phyloP scores from a whole-genome alignment of 148 eudicot genomes.

The Amaranthus cruentus region DNA sequence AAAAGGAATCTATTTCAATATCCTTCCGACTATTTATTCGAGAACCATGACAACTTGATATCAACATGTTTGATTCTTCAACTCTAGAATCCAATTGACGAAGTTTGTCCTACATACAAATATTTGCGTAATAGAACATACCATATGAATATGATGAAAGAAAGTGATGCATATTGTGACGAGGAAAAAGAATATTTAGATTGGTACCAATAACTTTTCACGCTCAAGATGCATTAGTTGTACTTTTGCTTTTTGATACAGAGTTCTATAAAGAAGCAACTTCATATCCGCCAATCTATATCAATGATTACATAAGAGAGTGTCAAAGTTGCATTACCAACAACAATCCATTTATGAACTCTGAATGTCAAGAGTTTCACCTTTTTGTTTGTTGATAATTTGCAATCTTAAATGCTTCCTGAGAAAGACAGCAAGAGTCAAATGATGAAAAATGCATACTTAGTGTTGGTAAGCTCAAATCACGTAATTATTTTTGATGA shows the following conservation, averaged over 20 bases:
- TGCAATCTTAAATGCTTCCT: conserved; percentile 41
- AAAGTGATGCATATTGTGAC: conserved; percentile 15
- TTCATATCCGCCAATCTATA: conserved; percentile 55
- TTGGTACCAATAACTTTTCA: conserved; percentile 55
- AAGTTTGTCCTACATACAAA: conserved; percentile 49
- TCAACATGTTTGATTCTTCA: conserved; percentile 47
- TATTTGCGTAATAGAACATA: background rate
- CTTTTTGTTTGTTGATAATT: conserved; percentile 34
- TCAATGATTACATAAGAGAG: conserved; percentile 12
- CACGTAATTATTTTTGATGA: background rate
- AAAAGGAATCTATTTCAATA: conserved; percentile 22
- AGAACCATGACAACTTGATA: conserved; percentile 28
- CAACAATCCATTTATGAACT: background rate
- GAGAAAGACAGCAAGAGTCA: conserved; percentile 26
- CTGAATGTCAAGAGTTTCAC: conserved; percentile 28
- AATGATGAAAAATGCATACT: background rate
- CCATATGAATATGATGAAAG: background rate
- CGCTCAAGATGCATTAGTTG: conserved; percentile 49
- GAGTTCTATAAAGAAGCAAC: conserved; percentile 40
- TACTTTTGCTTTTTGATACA: conserved; percentile 56
- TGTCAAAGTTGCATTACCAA: conserved; percentile 14
- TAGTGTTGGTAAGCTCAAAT: background rate
- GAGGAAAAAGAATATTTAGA: conserved; percentile 7
- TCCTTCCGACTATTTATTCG: conserved; percentile 17
- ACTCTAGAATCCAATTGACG: conserved; percentile 44